Conservation (phyloP, 2,329 filamentous ascomycete species). For the Xylaria sp. region DNA sequence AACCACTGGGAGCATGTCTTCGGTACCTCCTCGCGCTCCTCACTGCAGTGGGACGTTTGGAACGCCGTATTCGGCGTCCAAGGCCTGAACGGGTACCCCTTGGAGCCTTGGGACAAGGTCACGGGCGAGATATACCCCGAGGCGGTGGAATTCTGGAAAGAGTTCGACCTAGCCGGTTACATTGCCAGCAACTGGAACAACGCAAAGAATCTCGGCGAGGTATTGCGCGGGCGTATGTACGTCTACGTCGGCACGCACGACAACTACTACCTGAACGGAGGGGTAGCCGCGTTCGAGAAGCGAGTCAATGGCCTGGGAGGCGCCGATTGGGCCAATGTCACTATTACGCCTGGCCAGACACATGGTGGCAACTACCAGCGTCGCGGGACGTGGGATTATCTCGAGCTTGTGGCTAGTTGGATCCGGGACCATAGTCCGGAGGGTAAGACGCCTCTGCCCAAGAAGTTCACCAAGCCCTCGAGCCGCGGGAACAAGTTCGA, state of each 20-base stretch:
- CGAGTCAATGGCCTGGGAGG: conserved; percentile 27
- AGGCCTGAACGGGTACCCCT: conserved; percentile 30
- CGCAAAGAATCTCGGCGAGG: conserved; percentile 26
- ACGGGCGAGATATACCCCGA: conserved; percentile 33
- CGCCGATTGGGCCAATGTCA: conserved; percentile 32
- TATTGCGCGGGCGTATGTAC: conserved; percentile 26
- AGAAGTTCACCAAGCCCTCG: conserved; percentile 2
- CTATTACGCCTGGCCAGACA: conserved; percentile 21
- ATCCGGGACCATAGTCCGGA: conserved; percentile 25
- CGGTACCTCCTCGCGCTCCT: conserved; percentile 31
- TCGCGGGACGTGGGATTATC: conserved; percentile 29
- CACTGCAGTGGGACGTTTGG: conserved; percentile 34
- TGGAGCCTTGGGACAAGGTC: conserved; percentile 36
- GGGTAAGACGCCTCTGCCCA: conserved; percentile 24
- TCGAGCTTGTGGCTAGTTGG: conserved; percentile 29
- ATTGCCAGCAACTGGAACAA: conserved; percentile 28
- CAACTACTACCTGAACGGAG: conserved; percentile 33
- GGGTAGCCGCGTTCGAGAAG: conserved; percentile 27
- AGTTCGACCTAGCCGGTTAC: conserved; percentile 29
- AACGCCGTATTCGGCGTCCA: conserved; percentile 34
- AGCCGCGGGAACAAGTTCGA: conserved; percentile 28
- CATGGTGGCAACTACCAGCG: conserved; percentile 34
- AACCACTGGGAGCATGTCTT: conserved; percentile 36
- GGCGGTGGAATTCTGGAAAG: conserved; percentile 29
- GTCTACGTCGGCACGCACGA: conserved; percentile 33